A percentile compares a stretch with the other conserved stretches of the same genome.
Conservation (phyloP, 2,329 filamentous ascomycete genomes). For the Capronia americana region DNA sequence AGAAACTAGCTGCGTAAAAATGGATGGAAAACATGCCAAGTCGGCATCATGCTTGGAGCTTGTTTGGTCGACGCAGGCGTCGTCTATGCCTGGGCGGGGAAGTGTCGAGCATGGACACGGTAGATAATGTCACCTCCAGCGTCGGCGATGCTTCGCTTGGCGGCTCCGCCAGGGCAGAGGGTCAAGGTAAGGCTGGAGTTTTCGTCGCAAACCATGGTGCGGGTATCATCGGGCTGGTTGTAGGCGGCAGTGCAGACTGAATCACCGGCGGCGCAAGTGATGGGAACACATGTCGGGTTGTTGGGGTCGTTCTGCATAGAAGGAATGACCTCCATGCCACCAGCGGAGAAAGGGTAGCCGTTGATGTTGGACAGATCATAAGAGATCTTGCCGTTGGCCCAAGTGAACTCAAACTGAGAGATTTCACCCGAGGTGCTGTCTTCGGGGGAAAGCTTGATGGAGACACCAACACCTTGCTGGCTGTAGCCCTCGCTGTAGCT, state of each 20-base stretch:
- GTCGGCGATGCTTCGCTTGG: conserved; percentile 33
- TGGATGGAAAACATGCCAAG: conserved; percentile 24
- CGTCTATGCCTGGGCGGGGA: conserved; percentile 31
- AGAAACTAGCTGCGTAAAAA: conserved; percentile 39
- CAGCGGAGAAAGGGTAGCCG: conserved; percentile 49
- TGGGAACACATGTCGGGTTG: conserved; percentile 37
- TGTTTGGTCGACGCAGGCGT: background rate
- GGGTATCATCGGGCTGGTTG: conserved; percentile 39
- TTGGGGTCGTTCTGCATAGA: conserved; percentile 35
- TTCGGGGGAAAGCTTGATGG: conserved; percentile 51
- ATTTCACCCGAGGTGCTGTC: conserved; percentile 46
- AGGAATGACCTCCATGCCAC: conserved; percentile 37
- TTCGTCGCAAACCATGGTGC: conserved; percentile 40
- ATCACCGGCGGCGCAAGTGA: conserved; percentile 38
- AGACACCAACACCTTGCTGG: conserved; percentile 47
- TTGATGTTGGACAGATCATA: conserved; percentile 54
- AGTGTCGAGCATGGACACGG: conserved; percentile 38
- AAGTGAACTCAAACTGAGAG: conserved; percentile 51
- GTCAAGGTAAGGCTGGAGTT: conserved; percentile 35
- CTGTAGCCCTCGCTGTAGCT: conserved; percentile 47
- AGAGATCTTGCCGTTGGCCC: conserved; percentile 47
- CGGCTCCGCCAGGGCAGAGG: conserved; percentile 37
- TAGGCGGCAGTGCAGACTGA: conserved; percentile 38
- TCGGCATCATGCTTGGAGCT: conserved; percentile 20
- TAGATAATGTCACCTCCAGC: conserved; percentile 28